phyloP scores from a whole-genome alignment of 139 green algal species.

The Picochlorum costavermella region DNA sequence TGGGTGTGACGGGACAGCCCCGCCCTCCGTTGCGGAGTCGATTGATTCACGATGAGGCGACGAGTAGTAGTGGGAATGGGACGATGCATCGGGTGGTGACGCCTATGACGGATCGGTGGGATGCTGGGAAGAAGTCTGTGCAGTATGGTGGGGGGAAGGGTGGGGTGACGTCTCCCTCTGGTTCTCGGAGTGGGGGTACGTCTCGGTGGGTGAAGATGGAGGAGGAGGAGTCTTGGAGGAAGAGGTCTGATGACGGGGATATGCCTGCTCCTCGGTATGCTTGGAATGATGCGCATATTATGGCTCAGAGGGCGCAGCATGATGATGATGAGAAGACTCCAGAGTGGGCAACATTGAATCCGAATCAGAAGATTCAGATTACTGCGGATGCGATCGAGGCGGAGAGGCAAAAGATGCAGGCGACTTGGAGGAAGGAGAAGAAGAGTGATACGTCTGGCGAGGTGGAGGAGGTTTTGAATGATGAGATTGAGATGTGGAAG shows the following conservation, averaged over 20 bases:
- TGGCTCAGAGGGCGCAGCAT: not conserved
- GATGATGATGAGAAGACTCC: conserved; percentile 3
- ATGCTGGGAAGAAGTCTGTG: too few relatives aligned
- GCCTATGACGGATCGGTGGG: too few relatives aligned
- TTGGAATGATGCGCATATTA: not conserved
- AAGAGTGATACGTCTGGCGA: not conserved
- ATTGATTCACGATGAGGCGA: too few relatives aligned
- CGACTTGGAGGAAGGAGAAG: conserved; percentile 19
- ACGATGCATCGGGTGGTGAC: too few relatives aligned
- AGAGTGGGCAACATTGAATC: conserved; percentile 20
- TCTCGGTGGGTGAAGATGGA: conserved; percentile 1
- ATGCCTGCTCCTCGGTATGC: not conserved
- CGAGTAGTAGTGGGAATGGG: too few relatives aligned
- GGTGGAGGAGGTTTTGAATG: conserved; percentile 6
- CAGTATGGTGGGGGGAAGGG: too few relatives aligned
- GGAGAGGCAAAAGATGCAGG: conserved; percentile 34
- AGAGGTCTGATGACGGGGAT: not conserved
- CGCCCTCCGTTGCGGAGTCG: too few relatives aligned
- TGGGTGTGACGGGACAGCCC: not conserved
- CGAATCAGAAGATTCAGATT: conserved; percentile 7
- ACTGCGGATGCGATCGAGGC: conserved; percentile 31
- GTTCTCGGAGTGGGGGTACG: not conserved
- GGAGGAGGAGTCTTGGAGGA: not conserved
- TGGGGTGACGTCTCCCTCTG: too few relatives aligned
- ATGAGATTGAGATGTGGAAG: conserved; percentile 19